Conservation (phyloP, 148 eudicot genomes). For the Chenopodium formosanum region DNA sequence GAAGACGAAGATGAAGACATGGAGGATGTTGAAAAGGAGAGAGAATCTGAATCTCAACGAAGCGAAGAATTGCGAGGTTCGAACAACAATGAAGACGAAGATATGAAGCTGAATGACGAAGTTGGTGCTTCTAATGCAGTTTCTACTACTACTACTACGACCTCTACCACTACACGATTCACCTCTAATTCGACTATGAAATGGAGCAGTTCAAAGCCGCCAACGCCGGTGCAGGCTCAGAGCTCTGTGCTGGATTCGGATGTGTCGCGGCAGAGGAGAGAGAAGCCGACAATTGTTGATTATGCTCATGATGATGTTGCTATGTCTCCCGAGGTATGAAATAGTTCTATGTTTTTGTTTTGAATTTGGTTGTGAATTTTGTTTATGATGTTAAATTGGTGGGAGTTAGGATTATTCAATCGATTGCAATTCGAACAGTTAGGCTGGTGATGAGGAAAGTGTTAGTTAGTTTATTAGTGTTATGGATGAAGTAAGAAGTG, state of each 20-base stretch:
- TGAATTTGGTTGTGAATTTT: background rate
- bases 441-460: background rate
- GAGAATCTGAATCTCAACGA: slow-evolving; percentile 15
- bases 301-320: slow-evolving; percentile 83
- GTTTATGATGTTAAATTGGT: background rate
- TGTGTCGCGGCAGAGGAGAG: slow-evolving; percentile 28
- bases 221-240: slow-evolving; percentile 35
- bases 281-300: slow-evolving; percentile 67
- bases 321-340: slow-evolving; percentile 82
- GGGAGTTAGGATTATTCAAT: background rate
- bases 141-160: background rate
- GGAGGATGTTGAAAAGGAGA: slow-evolving; percentile 40
- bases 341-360: background rate
- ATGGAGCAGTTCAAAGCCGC: slow-evolving; percentile 28
- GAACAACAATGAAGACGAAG: slow-evolving; percentile 19
- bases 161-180: background rate
- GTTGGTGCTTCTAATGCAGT: background rate
- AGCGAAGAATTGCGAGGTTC: slow-evolving; percentile 2
- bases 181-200: slow-evolving; percentile 31
- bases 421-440: background rate
- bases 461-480: background rate
- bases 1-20: slow-evolving; percentile 62
- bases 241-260: slow-evolving; percentile 14
- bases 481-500: background rate
- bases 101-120: slow-evolving; percentile 10